A percentile compares a stretch with the other conserved stretches of the same genome.
Conservation (phyloP, 2,329 filamentous ascomycete species). For the Colletotrichum liriopes region DNA sequence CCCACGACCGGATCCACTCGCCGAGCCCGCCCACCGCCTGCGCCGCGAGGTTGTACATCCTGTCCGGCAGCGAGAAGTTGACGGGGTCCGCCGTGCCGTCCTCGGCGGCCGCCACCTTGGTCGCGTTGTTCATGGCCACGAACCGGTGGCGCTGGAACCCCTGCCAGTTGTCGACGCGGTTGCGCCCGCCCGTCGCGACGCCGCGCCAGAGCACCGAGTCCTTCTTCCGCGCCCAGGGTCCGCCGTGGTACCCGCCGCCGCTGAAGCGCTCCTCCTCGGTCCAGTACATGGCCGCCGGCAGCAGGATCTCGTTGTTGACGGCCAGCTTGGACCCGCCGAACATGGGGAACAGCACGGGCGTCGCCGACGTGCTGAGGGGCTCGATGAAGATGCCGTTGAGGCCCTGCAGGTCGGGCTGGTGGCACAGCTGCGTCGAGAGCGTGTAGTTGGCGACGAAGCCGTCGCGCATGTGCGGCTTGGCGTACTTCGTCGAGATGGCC, state of each 20-base stretch:
- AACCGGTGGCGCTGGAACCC: constrained; percentile 84
- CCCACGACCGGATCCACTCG: constrained; percentile 65
- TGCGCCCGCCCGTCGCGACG: constrained; percentile 76
- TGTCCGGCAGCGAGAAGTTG: constrained; percentile 69
- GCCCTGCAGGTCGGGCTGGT: constrained; percentile 74
- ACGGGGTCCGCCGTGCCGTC: constrained; percentile 56
- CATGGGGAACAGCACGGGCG: constrained; percentile 73
- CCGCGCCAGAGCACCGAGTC: constrained; percentile 75
- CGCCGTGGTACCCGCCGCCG: constrained; percentile 68
- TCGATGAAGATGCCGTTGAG: constrained; percentile 77
- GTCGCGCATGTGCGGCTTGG: constrained; percentile 65
- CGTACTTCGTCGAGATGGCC: constrained; percentile 61
- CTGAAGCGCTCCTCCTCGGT: constrained; percentile 74
- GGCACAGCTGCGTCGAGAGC: constrained; percentile 74
- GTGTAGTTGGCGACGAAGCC: constrained; percentile 76
- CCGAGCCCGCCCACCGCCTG: constrained; percentile 62
- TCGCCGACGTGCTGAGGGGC: constrained; percentile 70
- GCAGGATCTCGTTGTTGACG: constrained; percentile 79
- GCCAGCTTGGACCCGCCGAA: constrained; percentile 79
- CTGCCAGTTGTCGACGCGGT: constrained; percentile 75
- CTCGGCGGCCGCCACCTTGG: constrained; percentile 68
- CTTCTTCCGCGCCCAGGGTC: constrained; percentile 71
- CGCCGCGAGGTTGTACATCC: constrained; percentile 64
- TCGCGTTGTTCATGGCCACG: constrained; percentile 80
- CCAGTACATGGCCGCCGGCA: constrained; percentile 81